Base-by-base conservation (phyloP, 225 moss, liverwort and hornwort genomes). In the Climacium dendroides region DNA sequence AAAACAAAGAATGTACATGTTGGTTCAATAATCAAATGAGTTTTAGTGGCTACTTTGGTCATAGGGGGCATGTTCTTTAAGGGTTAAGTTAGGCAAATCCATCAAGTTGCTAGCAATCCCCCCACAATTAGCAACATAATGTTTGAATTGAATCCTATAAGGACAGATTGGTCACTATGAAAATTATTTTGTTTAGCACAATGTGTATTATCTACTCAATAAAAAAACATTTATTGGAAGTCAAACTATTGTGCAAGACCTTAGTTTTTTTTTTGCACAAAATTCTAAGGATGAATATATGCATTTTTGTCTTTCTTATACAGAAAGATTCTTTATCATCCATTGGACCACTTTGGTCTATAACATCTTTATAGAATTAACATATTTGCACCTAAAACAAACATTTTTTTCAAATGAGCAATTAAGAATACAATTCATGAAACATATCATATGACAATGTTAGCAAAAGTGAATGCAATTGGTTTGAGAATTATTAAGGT, bases 291-390 rank as follows among this genome's bases (percentile, higher is more conserved):
- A 61, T 61, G 61, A 30, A 61, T 2, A 61, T 30, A 61, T 61
- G 7, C 15, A 61, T 15, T 61, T 30, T 4, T 60, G 2, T 61
- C 64, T 64, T 6, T 45, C 6, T 45, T 64, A 1, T 10, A 10
- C 35, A 5, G 35, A 65, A 19, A 10, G 10, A 65, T 10, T 19
- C 6, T 19, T 1, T 35, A 4, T 65, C 19, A 2, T 65, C n/a
- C 35, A 20, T 20, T 0, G 3, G 3, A n/a, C 35, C 10, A 65
- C n/a, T 20, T 3, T 64, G 10, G 18, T 35, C 3, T 3, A 1
- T 4, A n/a, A 1, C 3, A 5, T 5, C 18, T 0, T n/a, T 11
- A 9, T n/a, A 6, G 2, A 8, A 19, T 11, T 20, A 20, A n/a
- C 0, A 1, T 25, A 14, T 15, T 4, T 41, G 0, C 26, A 45